Conservation (phyloP, 2,329 filamentous ascomycete genomes). For the Alternaria triticimaculans region DNA sequence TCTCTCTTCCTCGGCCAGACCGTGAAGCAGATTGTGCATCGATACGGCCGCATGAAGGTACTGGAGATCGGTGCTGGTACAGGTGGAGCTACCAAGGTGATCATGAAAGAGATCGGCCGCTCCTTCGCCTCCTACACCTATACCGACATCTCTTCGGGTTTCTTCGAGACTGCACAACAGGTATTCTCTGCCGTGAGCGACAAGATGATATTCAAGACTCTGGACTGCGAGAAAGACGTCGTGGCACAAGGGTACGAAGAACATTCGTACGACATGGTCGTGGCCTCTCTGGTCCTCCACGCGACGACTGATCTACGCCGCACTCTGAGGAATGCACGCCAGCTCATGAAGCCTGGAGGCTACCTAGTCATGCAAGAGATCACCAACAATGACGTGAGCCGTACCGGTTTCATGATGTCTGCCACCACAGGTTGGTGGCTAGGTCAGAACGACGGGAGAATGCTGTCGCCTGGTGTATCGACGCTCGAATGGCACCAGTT, state of each 20-base stretch:
- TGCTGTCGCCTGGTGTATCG: not conserved
- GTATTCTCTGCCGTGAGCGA: not conserved
- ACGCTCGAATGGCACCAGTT: conserved; percentile 32
- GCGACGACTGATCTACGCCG: conserved; percentile 12
- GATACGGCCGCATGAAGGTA: conserved; percentile 16
- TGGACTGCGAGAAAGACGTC: conserved; percentile 45
- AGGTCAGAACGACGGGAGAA: conserved; percentile 5
- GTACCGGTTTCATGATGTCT: not conserved
- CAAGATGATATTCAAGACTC: conserved; percentile 3
- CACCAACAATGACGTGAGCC: not conserved
- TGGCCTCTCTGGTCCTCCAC: conserved; percentile 20
- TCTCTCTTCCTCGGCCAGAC: not conserved
- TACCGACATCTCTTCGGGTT: conserved; percentile 29
- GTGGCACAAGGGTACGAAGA: conserved; percentile 16
- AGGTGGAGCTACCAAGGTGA: conserved; percentile 4
- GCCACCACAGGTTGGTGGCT: conserved; percentile 49
- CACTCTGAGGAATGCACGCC: conserved; percentile 16
- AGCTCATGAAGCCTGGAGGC: conserved; percentile 49
- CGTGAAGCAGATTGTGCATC: conserved; percentile 20
- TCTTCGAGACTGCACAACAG: conserved; percentile 7
- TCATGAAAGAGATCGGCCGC: conserved; percentile 1
- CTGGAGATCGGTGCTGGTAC: conserved; percentile 23
- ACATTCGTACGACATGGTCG: conserved; percentile 21
- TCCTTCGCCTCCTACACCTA: conserved; percentile 20
- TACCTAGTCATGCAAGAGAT: conserved; percentile 48